phyloP scores from a whole-genome alignment of 2,329 filamentous ascomycete species.

The Diplocarpon mali region DNA sequence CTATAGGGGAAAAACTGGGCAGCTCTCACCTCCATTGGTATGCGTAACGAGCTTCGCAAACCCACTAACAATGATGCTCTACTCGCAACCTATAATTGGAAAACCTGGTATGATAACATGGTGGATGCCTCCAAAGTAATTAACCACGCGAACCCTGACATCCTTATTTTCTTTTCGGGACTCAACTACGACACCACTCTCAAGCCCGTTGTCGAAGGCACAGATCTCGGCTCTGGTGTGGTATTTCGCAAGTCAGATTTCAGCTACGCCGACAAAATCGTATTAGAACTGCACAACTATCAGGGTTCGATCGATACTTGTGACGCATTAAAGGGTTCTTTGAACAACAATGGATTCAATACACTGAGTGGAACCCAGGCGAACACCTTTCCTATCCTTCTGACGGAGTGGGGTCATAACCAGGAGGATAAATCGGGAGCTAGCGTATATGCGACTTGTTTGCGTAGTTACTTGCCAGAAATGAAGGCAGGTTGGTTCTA shows the following conservation, averaged over 20 bases:
- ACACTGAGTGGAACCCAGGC: conserved; percentile 23
- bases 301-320: conserved; percentile 30
- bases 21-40: conserved; percentile 16
- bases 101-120: conserved; percentile 34
- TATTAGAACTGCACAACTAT: conserved; percentile 39
- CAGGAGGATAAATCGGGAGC: conserved; percentile 34
- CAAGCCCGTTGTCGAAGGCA: conserved; percentile 12
- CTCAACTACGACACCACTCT: conserved; percentile 33
- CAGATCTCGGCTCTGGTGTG: conserved; percentile 9
- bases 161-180: conserved; percentile 38
- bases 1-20: conserved; percentile 12
- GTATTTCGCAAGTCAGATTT: conserved; percentile 30
- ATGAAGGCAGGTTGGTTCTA: conserved; percentile 43
- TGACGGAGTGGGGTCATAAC: conserved; percentile 37
- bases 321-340: conserved; percentile 3
- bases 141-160: conserved; percentile 32
- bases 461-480: conserved; percentile 31
- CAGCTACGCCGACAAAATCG: conserved; percentile 33
- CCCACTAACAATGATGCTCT: conserved; percentile 10
- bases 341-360: conserved; percentile 7
- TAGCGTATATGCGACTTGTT: conserved; percentile 38
- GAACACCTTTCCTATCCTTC: conserved; percentile 30
- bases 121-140: conserved; percentile 31
- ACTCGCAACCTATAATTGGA: conserved; percentile 32
- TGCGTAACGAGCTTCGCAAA: conserved; percentile 33